A percentile compares a stretch with the other conserved stretches of the same genome.
Conservation (phyloP, 768 basidiomycete species). For the Amanita pallidorosea region DNA sequence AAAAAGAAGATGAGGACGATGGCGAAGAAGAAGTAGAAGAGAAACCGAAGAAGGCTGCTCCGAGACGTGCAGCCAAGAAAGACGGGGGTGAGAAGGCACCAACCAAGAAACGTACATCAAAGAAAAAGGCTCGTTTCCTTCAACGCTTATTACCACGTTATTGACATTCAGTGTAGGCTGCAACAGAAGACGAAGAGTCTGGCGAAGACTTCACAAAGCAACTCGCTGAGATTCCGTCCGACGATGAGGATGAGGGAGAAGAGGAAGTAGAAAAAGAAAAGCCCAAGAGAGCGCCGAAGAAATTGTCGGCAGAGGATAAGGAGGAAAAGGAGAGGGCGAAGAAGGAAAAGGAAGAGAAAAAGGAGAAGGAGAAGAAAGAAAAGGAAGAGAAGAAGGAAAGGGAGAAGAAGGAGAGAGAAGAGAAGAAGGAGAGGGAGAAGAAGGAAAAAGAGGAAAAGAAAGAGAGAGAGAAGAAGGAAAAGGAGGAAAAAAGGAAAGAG, state of each 20-base stretch:
- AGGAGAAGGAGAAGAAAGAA: constrained; percentile 10
- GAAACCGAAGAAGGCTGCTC: constrained; percentile 34
- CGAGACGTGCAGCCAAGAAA: constrained; percentile 22
- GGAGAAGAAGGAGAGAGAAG: constrained; percentile 14
- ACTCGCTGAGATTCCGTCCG: constrained; percentile 23
- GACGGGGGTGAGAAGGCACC: constrained; percentile 29
- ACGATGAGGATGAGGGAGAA: constrained; percentile 21
- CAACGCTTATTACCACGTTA: not conserved
- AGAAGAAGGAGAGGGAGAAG: constrained; percentile 1
- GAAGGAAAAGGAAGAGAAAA: constrained; percentile 16
- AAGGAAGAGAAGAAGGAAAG: not conserved
- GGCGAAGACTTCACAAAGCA: constrained; percentile 36
- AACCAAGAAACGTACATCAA: constrained; percentile 35
- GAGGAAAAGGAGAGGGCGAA: constrained; percentile 19
- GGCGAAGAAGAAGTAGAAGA: constrained; percentile 26
- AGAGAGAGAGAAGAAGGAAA: constrained; percentile 20
- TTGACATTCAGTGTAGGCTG: constrained; percentile 8
- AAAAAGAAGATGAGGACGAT: constrained; percentile 20
- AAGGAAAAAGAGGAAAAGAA: constrained; percentile 9
- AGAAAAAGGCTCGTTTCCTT: constrained; percentile 24
- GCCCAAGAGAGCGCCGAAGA: constrained; percentile 26
- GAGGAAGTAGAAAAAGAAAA: constrained; percentile 30
- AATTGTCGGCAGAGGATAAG: constrained; percentile 15
- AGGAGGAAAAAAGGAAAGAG: constrained; percentile 20
- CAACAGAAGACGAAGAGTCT: constrained; percentile 24